A percentile compares a stretch with the other conserved stretches of the same genome.
Evolutionary conservation across 257 asterid genomes (phyloP).

Genomic region (Cinchona pubescens): DNA sequence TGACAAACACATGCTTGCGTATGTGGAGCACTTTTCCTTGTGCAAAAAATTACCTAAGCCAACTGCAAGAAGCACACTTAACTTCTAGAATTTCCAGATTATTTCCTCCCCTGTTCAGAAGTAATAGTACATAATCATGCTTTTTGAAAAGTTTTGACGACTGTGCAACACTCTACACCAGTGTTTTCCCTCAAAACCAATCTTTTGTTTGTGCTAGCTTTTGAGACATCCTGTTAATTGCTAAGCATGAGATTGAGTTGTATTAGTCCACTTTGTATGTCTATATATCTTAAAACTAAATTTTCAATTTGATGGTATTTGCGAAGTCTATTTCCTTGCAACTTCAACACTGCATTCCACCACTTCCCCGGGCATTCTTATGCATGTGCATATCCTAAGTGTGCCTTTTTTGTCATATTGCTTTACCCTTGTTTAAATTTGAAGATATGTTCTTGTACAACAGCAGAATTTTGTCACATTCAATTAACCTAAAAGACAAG

Average conservation of each 20-base stretch:
- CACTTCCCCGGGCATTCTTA: background rate
- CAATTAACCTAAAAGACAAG: background rate
- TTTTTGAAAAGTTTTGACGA: background rate
- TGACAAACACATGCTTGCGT: background rate
- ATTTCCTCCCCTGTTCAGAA: background rate
- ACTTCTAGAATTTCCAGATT: background rate
- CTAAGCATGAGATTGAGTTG: conserved; percentile 1
- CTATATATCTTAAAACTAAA: background rate
- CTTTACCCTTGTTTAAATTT: background rate
- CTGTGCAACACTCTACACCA: background rate
- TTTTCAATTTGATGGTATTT: background rate
- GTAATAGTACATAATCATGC: background rate
- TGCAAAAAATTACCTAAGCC: background rate
- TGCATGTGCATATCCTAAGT: background rate
- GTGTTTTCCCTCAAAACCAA: background rate
- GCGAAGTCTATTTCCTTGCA: background rate
- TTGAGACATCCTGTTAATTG: background rate
- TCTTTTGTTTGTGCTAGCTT: background rate
- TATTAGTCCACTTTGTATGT: background rate
- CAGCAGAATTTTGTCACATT: background rate
- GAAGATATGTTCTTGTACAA: background rate
- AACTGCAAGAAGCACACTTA: background rate
- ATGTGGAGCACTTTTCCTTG: background rate
- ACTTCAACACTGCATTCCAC: background rate
- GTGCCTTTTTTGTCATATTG: background rate